Percentiles rank a stretch among this genome's conserved stretches.
phyloP scores from a whole-genome alignment of 345 rosid genomes.

The Kandelia obovata region DNA sequence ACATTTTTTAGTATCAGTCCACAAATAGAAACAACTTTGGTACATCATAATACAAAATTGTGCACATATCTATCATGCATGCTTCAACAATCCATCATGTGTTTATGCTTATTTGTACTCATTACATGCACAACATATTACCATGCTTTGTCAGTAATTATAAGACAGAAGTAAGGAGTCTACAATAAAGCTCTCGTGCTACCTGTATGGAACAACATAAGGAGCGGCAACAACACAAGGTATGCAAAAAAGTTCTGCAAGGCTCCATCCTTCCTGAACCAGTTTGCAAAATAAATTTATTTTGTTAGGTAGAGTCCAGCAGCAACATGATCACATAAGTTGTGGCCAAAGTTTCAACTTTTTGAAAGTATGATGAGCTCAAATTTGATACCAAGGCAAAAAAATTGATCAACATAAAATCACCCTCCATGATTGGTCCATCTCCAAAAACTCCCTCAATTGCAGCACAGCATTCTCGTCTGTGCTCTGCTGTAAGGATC shows the following conservation, averaged over 20 bases:
- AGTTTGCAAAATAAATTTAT: constrained; percentile 12
- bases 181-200: constrained; percentile 12
- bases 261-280: constrained; percentile 90
- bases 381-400: constrained; percentile 67
- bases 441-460: constrained; percentile 51
- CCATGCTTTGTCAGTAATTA: neutral
- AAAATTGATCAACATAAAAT: constrained; percentile 73
- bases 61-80: too few relatives aligned
- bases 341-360: constrained; percentile 3
- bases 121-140: too few relatives aligned
- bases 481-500: constrained; percentile 45
- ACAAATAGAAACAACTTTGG: too few relatives aligned
- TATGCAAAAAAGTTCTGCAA: constrained; percentile 71
- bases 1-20: too few relatives aligned
- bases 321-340: neutral
- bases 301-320: neutral
- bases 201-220: constrained; percentile 94
- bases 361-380: neutral
- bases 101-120: too few relatives aligned
- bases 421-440: constrained; percentile 45
- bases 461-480: constrained; percentile 58
- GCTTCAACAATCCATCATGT: too few relatives aligned
- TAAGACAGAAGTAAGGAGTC: neutral
- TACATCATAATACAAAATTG: too few relatives aligned
- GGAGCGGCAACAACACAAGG: constrained; percentile 82